Base-by-base conservation (phyloP, 495 filamentous ascomycete genomes). In the Penicillium pancosmium region DNA sequence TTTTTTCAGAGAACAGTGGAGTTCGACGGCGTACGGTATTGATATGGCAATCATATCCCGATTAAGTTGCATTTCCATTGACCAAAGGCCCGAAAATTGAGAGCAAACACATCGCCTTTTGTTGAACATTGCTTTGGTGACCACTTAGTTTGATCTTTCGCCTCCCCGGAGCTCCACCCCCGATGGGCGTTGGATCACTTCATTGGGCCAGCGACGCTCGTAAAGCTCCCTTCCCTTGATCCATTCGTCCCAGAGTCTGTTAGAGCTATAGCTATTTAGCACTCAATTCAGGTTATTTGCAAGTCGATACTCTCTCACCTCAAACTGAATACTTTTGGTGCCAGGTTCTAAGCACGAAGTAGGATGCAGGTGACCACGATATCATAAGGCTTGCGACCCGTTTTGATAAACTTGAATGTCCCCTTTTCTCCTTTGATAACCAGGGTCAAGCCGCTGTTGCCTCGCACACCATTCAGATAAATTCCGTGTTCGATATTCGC, bases 301-400 rank as follows among this genome's bases (percentile, higher is more conserved):
- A 16, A 16, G 11, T 19, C 18, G 3, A 55, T 18, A 34, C 10
- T 1, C n/a, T 16, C 52, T 54, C 18, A 56, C 54, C 9, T 23
- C 11, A 36, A 19, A 1, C 23, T 19, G 18, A 61, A 36, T 16
- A 16, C 9, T 4, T 53, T 25, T 5, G 61, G 64, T 31, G 63
- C 64, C 10, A 67, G 21, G 54, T 55, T 51, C 15, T 54, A 55
- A 23, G 54, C 54, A 36, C 61, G 48, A 25, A 67, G 50, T 23
- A 67, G 40, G 27, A 67, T 52, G 27, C 38, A 57, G 13, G 54
- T 23, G 27, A 67, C 61, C 15, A 64, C 64, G 7, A 19, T n/a
- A 56, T 67, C 61, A 21, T 67, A 67, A 9, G 57, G 54, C 55
- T 48, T 57, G 6, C 19, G 38, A 3, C 18, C 54, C 12, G 61